Conservation (phyloP, 306 rosid species). For the Medicago truncatula region DNA sequence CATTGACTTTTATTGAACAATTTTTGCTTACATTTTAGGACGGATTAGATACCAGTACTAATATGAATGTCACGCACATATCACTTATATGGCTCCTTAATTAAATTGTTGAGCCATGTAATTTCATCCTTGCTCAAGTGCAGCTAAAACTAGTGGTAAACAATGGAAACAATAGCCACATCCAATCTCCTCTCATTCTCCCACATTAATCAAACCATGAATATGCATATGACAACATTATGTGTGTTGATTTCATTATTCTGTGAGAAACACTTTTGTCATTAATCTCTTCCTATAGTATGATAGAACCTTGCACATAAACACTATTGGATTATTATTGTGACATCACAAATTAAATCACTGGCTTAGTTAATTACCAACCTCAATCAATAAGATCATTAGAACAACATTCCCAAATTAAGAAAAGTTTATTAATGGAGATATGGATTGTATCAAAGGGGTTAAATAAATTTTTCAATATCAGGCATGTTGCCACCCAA, state of each 20-base stretch:
- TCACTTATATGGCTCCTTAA: not conserved
- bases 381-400: slow-evolving; percentile 27
- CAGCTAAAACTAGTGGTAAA: not conserved
- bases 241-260: not conserved
- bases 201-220: slow-evolving; percentile 20
- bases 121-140: not conserved
- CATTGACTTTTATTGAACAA: no score
- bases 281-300: no score
- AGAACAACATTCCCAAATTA: slow-evolving; percentile 17
- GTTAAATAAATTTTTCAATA: not conserved
- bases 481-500: slow-evolving; percentile 40
- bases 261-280: no score
- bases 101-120: not conserved
- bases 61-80: not conserved
- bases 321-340: not conserved
- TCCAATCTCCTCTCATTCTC: not conserved
- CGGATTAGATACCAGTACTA: not conserved
- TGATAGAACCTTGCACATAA: not conserved
- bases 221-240: not conserved
- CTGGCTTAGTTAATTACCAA: not conserved
- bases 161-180: no score
- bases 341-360: not conserved
- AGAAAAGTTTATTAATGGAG: not conserved
- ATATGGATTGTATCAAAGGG: not conserved
- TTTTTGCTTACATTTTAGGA: no score